phyloP scores from a whole-genome alignment of 495 filamentous ascomycete genomes.

The Echria macrotheca region DNA sequence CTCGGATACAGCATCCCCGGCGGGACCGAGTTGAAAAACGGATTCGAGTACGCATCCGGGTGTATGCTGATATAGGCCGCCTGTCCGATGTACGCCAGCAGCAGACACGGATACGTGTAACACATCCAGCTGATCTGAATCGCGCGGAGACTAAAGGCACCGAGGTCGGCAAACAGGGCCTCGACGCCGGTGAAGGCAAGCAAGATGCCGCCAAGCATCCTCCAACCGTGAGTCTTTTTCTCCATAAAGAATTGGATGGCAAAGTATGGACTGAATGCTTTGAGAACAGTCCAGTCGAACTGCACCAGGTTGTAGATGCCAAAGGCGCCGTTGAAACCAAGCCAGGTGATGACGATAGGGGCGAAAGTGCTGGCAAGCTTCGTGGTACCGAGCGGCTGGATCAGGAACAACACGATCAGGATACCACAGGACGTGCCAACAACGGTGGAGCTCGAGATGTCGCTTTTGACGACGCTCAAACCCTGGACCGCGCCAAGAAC shows the following conservation, averaged over 20 bases:
- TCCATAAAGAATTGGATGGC: constrained; percentile 57
- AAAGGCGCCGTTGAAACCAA: constrained; percentile 58
- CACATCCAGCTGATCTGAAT: constrained; percentile 62
- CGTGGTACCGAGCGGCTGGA: constrained; percentile 66
- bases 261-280: constrained; percentile 63
- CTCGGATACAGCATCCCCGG: constrained; percentile 62
- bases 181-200: constrained; percentile 72
- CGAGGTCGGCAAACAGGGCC: constrained; percentile 69
- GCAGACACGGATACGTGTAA: constrained; percentile 60
- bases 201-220: constrained; percentile 60
- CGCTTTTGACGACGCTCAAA: constrained; percentile 42
- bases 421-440: constrained; percentile 66
- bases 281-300: constrained; percentile 61
- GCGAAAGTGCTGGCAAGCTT: constrained; percentile 62
- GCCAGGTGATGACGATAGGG: constrained; percentile 70
- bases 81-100: constrained; percentile 68
- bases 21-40: constrained; percentile 64
- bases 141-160: constrained; percentile 58
- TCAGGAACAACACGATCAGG: constrained; percentile 58
- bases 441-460: constrained; percentile 50
- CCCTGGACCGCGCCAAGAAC: constrained; percentile 69
- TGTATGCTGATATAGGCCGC: constrained; percentile 62
- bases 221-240: constrained; percentile 60
- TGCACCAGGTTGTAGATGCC: constrained; percentile 65
- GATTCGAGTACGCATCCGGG: constrained; percentile 60